Base-by-base conservation (phyloP, 257 asterid genomes). In the Nicotiana attenuata region DNA sequence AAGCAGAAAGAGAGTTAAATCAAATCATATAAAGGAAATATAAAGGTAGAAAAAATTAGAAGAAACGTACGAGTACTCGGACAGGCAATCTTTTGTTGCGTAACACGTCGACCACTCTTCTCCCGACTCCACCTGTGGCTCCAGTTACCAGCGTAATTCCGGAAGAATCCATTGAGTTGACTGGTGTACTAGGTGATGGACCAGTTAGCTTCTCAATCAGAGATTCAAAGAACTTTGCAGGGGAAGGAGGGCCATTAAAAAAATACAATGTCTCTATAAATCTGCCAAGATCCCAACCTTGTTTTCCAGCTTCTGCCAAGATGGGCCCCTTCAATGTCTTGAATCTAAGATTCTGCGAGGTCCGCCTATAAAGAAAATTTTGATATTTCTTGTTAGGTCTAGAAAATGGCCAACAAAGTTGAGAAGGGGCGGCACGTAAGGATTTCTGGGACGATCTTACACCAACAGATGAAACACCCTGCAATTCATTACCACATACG, bases 91-190 rank as follows among this genome's bases (percentile, higher is more conserved):
- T 97, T 65, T 90, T 94, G 66, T 82, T 89, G 22, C 91, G 92
- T 78, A 96, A 87, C 76, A 92, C 84, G 82, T 96, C 92, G 83
- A 94, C 97, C 68, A 91, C 97, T 88, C 99, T 91, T 92, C 96
- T 88, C 76, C 99, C 98, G 84, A 96, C 99, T 78, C 99, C 99
- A 81, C 99, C 99, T 35, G 99, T 96, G 73, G 91, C 99, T 84
- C 99, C 99, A 84, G 94, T 93, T 77, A 96, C 99, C 45, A 96
- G 90, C n/a, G 90, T 84, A 55, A 90, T 86, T 78, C 92, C 97
- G 11, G 95, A 89, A 81, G 89, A 78, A 65, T 89, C 88, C 99
- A 96, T 96, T 29, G 83, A 68, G 67, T 90, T 89, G 10, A 81
- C 91, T 55, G 90, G 88, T 89, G 89, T 84, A 86, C 93, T 90